phyloP scores from a whole-genome alignment of 352 stramenopile species.

The Pythium rishiriense region DNA sequence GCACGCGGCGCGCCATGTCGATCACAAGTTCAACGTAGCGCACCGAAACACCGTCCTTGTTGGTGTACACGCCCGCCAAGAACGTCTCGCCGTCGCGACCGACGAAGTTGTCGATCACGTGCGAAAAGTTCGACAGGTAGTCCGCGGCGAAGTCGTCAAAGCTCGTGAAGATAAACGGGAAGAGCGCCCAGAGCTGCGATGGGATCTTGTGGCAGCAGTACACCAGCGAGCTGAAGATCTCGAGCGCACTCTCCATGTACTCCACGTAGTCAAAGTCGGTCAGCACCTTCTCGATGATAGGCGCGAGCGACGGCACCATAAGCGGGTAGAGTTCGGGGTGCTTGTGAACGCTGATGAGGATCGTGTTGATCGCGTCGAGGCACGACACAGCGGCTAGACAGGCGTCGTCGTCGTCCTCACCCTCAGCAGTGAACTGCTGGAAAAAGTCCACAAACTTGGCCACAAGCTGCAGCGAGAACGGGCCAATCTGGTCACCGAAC shows the following conservation, averaged over 20 bases:
- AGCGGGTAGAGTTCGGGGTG: slow-evolving; percentile 80
- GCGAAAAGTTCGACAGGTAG: slow-evolving; percentile 96
- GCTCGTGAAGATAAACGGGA: slow-evolving; percentile 94
- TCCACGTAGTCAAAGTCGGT: slow-evolving; percentile 96
- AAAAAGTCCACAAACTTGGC: slow-evolving; percentile 95
- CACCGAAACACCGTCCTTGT: slow-evolving; percentile 43
- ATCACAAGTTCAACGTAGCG: slow-evolving; percentile 82
- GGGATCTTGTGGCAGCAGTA: slow-evolving; percentile 95
- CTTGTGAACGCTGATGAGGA: slow-evolving; percentile 82
- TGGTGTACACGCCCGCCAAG: slow-evolving; percentile 46
- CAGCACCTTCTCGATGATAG: slow-evolving; percentile 95
- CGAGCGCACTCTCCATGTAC: slow-evolving; percentile 96
- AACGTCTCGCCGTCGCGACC: slow-evolving; percentile 77
- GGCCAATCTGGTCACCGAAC: slow-evolving; percentile 96
- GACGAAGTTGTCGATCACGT: slow-evolving; percentile 97
- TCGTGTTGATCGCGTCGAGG: slow-evolving; percentile 85
- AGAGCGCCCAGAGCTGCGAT: slow-evolving; percentile 94
- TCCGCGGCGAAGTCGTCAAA: slow-evolving; percentile 97
- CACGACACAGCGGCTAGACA: slow-evolving; percentile 94
- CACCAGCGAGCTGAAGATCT: slow-evolving; percentile 95
- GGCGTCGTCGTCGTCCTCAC: slow-evolving; percentile 94
- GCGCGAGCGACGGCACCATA: slow-evolving; percentile 94
- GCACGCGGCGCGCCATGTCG: slow-evolving; percentile 74
- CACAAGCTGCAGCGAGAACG: slow-evolving; percentile 92
- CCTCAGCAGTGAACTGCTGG: slow-evolving; percentile 91